Conservation (phyloP, 2,329 filamentous ascomycete species). For the Hypoxylon sp. region DNA sequence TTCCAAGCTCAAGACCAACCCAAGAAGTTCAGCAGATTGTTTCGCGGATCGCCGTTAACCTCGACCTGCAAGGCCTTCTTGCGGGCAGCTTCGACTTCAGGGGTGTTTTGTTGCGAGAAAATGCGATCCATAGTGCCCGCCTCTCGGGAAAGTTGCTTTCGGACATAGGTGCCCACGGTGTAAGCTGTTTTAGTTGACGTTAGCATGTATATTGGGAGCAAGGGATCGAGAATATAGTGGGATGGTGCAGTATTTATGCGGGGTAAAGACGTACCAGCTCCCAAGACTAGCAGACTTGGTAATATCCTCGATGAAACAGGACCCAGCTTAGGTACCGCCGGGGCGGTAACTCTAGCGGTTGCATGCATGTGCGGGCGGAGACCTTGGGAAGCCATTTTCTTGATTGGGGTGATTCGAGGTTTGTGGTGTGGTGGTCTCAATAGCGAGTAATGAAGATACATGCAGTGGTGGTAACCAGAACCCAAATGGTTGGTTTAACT, state of each 20-base stretch:
- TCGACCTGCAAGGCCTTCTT: slow-evolving; percentile 49
- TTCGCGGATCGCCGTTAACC: slow-evolving; percentile 52
- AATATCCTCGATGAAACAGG: slow-evolving; percentile 46
- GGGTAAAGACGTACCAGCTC: slow-evolving; percentile 35
- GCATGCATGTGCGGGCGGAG: slow-evolving; percentile 47
- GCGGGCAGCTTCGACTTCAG: slow-evolving; percentile 51
- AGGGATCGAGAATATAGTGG: slow-evolving; percentile 11
- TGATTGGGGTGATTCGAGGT: slow-evolving; percentile 21
- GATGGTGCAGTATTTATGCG: not conserved
- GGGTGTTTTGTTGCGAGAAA: slow-evolving; percentile 54
- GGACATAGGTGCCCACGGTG: slow-evolving; percentile 48
- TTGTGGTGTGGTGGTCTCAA: slow-evolving; percentile 32
- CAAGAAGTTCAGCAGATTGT: slow-evolving; percentile 52
- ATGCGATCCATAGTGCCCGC: slow-evolving; percentile 49
- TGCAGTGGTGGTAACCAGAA: slow-evolving; percentile 22
- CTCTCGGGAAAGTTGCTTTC: slow-evolving; percentile 44
- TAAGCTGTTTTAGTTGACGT: slow-evolving; percentile 41
- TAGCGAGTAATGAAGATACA: slow-evolving; percentile 40
- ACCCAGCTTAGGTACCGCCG: slow-evolving; percentile 38
- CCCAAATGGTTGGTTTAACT: slow-evolving; percentile 28
- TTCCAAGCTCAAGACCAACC: slow-evolving; percentile 48
- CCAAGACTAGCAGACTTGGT: slow-evolving; percentile 38
- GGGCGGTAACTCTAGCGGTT: slow-evolving; percentile 41
- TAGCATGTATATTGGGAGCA: slow-evolving; percentile 26
- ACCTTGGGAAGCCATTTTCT: slow-evolving; percentile 44